Conservation (phyloP, 116 monocot genomes). For the Thalassia testudinum region DNA sequence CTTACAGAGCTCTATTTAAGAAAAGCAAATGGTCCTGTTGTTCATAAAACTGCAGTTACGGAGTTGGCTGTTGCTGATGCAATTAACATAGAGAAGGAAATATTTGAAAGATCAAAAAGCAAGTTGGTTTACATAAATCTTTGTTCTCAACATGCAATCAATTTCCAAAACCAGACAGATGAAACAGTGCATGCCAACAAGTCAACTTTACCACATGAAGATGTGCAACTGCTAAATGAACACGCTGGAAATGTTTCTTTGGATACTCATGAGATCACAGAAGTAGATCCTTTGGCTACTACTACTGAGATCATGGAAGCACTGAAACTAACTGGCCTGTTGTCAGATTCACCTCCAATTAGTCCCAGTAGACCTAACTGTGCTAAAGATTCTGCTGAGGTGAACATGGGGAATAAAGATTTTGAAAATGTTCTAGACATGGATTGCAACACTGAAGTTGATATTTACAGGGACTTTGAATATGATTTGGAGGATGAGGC, state of each 20-base stretch:
- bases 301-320: slow-evolving; percentile 27
- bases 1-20: slow-evolving; percentile 71
- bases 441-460: slow-evolving; percentile 8
- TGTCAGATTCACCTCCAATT: slow-evolving; percentile 70
- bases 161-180: slow-evolving; percentile 10
- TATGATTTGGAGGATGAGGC: slow-evolving; percentile 13
- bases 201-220: slow-evolving; percentile 3
- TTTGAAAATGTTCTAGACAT: slow-evolving; percentile 8
- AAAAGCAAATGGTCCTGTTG: slow-evolving; percentile 29
- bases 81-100: slow-evolving; percentile 77
- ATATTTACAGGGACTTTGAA: slow-evolving; percentile 16
- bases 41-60: slow-evolving; percentile 42
- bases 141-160: slow-evolving; percentile 35
- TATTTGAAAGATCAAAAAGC: slow-evolving; percentile 74
- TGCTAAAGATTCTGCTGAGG: slow-evolving; percentile 8
- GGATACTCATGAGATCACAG: slow-evolving; percentile 16
- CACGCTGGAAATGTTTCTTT: not conserved
- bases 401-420: slow-evolving; percentile 4
- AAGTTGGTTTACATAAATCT: slow-evolving; percentile 79
- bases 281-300: no score
- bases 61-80: slow-evolving; percentile 96
- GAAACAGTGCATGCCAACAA: slow-evolving; percentile 7
- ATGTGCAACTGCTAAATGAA: slow-evolving; percentile 9
- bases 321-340: slow-evolving; percentile 68
- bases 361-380: slow-evolving; percentile 26